Evolutionary conservation across 106 monocot species (phyloP), one percentile per base, ranked within the genome.

Genomic region (Acanthochlamys bracteata): DNA sequence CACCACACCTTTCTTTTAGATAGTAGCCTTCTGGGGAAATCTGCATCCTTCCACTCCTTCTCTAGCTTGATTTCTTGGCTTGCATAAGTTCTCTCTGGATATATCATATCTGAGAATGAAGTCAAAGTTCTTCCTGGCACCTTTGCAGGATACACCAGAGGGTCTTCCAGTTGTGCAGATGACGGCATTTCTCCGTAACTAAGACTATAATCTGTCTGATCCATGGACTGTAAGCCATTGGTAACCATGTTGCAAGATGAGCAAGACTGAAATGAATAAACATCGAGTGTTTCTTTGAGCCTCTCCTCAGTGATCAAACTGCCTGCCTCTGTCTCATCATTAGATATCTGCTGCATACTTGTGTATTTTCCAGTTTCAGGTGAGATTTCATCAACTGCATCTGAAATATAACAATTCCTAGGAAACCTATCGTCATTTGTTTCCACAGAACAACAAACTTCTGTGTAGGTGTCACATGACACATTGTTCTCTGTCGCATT

Each of bases 1-100:
- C 17, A 49, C 49, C 49, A 49, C 2, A 92, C 91, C 79, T 83
- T 86, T 74, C 91, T 83, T 53, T 82, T 84, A 39, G 86, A 92
- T 25, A 83, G 24, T 57, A 87, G 61, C 61, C 78, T 87, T 61
- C 71, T 79, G 23, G 91, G 83, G 42, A 62, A 20, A 66, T 68
- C 64, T 14, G 64, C 64, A 42, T 43, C 64, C 16, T 65, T 53
- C 42, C 59, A 16, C 13, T 4, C 72, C 60, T 57, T 25, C 27
- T 69, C 72, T 42, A 24, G 39, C 26, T 60, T 68, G 3, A 49
- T 6, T 54, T 65, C 66, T 42, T 63, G 43, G 45, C 61, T 42
- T 22, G 61, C 56, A 46, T 21, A 20, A 15, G 20, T 45, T 20
- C 20, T 60, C 40, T 15, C 43, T 13, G 19, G 24, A 21, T 70